Evolutionary conservation across 2,329 filamentous ascomycete species (phyloP).

Genomic region (Microsporum audouinii): DNA sequence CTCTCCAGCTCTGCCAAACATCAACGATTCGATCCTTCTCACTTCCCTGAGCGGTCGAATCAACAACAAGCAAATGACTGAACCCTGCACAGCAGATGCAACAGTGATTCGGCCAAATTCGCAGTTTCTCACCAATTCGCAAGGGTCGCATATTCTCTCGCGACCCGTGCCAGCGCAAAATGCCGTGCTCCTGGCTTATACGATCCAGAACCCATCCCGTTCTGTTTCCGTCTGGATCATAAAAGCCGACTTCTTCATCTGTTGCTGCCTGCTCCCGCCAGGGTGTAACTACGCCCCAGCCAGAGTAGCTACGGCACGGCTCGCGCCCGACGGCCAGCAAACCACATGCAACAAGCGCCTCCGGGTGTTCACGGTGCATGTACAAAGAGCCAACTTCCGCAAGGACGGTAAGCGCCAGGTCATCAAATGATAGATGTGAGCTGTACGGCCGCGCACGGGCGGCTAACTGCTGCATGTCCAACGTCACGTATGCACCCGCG

Average conservation of each 20-base stretch:
- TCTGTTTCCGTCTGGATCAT: constrained; percentile 18
- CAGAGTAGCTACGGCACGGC: constrained; percentile 56
- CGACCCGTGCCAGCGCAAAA: constrained; percentile 47
- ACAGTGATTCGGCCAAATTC: constrained; percentile 68
- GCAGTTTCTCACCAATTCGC: constrained; percentile 53
- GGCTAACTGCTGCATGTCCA: constrained; percentile 68
- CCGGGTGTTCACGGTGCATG: constrained; percentile 38
- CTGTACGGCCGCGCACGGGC: constrained; percentile 46
- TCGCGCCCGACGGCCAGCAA: constrained; percentile 59
- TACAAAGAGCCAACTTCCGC: constrained; percentile 60
- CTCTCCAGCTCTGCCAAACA: constrained; percentile 16
- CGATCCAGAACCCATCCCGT: constrained; percentile 55
- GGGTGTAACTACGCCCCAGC: constrained; percentile 56
- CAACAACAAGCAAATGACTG: constrained; percentile 61
- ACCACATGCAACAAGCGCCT: constrained; percentile 58
- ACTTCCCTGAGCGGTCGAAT: constrained; percentile 37
- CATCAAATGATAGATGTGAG: constrained; percentile 25
- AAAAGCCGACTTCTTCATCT: constrained; percentile 7
- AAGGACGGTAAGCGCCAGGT: constrained; percentile 57
- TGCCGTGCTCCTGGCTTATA: constrained; percentile 66
- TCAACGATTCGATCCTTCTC: constrained; percentile 16
- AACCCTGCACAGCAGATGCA: constrained; percentile 63
- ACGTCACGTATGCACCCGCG: constrained; percentile 60
- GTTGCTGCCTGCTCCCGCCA: constrained; percentile 36
- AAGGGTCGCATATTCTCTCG: constrained; percentile 40